Conservation (phyloP, 2,329 filamentous ascomycete genomes). For the Alternaria hordeiaustralica region DNA sequence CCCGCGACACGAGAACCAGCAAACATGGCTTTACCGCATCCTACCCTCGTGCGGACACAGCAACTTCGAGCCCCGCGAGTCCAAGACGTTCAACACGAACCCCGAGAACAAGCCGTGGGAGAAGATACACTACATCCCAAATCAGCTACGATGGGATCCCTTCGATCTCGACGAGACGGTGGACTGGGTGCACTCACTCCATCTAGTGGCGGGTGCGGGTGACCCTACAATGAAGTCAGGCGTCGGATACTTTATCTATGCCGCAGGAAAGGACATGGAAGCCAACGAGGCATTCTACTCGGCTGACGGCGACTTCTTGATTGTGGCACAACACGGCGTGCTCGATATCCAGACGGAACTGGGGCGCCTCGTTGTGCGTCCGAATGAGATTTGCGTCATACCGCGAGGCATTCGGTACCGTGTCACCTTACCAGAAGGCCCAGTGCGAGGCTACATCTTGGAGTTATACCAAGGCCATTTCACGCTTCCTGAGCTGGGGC, state of each 20-base stretch:
- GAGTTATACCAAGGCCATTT: slow-evolving; percentile 72
- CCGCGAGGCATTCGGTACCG: slow-evolving; percentile 70
- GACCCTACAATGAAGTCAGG: slow-evolving; percentile 81
- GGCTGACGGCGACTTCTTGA: slow-evolving; percentile 73
- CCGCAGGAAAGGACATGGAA: slow-evolving; percentile 78
- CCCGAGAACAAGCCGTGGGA: slow-evolving; percentile 58
- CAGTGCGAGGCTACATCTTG: slow-evolving; percentile 69
- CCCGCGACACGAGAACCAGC: slow-evolving; percentile 63
- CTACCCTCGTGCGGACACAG: slow-evolving; percentile 65
- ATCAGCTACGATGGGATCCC: slow-evolving; percentile 81
- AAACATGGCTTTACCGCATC: slow-evolving; percentile 65
- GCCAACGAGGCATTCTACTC: slow-evolving; percentile 81
- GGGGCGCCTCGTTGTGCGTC: slow-evolving; percentile 68
- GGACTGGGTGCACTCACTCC: slow-evolving; percentile 72
- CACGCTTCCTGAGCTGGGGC: slow-evolving; percentile 70
- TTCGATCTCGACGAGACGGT: slow-evolving; percentile 74
- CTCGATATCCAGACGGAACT: slow-evolving; percentile 74
- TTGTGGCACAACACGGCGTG: slow-evolving; percentile 69
- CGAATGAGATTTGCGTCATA: slow-evolving; percentile 71
- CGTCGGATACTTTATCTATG: slow-evolving; percentile 80
- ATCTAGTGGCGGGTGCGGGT: slow-evolving; percentile 78
- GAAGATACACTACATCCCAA: slow-evolving; percentile 76
- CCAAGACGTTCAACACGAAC: slow-evolving; percentile 58
- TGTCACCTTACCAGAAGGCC: slow-evolving; percentile 65
- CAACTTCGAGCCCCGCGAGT: slow-evolving; percentile 59